Percentiles rank a stretch among this genome's conserved stretches.
These are phyloP conservation scores for Eucalyptus sideroxylon DNA, from an alignment of 345 rosid genomes.

Conservation along the genomic window DNA sequence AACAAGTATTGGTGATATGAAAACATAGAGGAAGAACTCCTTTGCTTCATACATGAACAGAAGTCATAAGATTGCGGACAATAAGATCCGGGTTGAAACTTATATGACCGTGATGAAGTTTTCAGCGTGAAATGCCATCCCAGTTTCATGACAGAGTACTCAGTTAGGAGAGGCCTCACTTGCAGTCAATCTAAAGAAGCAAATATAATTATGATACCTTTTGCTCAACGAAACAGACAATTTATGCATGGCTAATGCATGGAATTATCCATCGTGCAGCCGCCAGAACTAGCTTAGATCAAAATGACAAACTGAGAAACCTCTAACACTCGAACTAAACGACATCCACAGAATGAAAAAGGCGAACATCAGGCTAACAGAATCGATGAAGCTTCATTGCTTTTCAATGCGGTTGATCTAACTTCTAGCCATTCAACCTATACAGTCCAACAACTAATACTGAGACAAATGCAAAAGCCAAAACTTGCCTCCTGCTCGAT, in stretches of 20 bases:
- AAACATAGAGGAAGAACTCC: background rate
- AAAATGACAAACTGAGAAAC: background rate
- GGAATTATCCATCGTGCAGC: background rate
- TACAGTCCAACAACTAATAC: background rate
- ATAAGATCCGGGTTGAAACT: background rate
- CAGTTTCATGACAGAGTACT: background rate
- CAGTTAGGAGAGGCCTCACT: background rate
- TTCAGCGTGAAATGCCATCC: background rate
- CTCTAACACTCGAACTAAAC: background rate
- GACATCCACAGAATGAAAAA: background rate
- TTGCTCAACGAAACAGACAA: background rate
- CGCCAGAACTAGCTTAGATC: background rate
- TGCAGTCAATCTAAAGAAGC: background rate
- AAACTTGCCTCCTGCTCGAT: conserved; percentile 77
- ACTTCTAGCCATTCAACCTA: background rate
- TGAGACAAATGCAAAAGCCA: background rate
- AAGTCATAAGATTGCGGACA: background rate
- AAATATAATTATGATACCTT: background rate
- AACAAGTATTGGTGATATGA: background rate
- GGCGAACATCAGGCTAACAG: background rate
- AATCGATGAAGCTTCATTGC: background rate
- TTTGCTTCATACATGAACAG: background rate
- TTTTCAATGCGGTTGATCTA: background rate
- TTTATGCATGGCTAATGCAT: background rate
- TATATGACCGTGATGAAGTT: background rate